Conservation (phyloP, 2,329 filamentous ascomycete genomes). For the Colletotrichum liaoningense region DNA sequence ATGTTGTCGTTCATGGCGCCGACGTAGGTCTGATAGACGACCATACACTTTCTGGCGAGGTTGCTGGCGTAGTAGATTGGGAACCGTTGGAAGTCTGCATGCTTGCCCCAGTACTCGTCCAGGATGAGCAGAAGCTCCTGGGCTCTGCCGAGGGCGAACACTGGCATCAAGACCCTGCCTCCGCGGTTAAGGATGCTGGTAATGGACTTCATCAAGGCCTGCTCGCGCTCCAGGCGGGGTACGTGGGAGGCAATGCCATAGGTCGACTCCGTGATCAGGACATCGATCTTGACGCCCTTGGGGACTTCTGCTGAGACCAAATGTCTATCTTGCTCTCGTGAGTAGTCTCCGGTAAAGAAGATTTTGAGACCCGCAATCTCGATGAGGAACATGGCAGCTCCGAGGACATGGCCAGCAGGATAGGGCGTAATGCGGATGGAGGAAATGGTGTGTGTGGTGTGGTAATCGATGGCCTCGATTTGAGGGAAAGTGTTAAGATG, state of each 20-base stretch:
- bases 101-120: conserved; percentile 96
- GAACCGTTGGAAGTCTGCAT: conserved; percentile 86
- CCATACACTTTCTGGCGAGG: conserved; percentile 95
- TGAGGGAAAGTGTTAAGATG: conserved; percentile 92
- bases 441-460: conserved; percentile 96
- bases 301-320: conserved; percentile 94
- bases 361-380: conserved; percentile 98
- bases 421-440: conserved; percentile 97
- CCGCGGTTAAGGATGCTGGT: conserved; percentile 91
- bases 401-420: conserved; percentile 96
- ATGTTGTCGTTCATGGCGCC: conserved; percentile 99
- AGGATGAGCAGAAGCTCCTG: conserved; percentile 95
- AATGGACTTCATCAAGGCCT: conserved; percentile 94
- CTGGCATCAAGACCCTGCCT: conserved; percentile 91
- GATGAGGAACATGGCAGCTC: conserved; percentile 97
- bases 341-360: conserved; percentile 98
- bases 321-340: conserved; percentile 93
- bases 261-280: conserved; percentile 96
- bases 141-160: conserved; percentile 92
- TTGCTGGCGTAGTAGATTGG: conserved; percentile 99
- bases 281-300: conserved; percentile 89
- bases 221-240: conserved; percentile 89
- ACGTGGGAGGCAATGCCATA: conserved; percentile 96
- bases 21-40: conserved; percentile 98
- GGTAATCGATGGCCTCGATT: conserved; percentile 98